These are phyloP conservation scores for Trypanosomatidae sp. DNA, from an alignment of 208 protist species.

Conservation along the genomic window DNA sequence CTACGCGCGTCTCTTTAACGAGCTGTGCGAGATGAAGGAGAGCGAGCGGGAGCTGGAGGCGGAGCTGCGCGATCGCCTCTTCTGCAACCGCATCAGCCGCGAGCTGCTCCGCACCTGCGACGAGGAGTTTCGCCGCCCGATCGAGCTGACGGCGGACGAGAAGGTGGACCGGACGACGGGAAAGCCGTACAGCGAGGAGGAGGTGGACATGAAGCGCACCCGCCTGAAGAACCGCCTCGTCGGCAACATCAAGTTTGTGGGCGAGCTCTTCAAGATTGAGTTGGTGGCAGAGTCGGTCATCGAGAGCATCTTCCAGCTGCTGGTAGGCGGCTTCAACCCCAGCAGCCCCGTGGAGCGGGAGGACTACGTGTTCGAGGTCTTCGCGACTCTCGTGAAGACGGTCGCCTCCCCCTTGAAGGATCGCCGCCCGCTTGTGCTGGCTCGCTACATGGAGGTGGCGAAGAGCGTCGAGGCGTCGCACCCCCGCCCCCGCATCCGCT, in stretches of 20 bases:
- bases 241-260: conserved; percentile 87
- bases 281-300: conserved; percentile 71
- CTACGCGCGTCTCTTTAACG: conserved; percentile 71
- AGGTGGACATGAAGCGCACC: conserved; percentile 64
- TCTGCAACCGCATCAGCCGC: conserved; percentile 65
- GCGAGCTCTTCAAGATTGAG: conserved; percentile 77
- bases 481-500: conserved; percentile 63
- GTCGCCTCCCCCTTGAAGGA: conserved; percentile 42
- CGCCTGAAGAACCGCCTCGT: conserved; percentile 76
- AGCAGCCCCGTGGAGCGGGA: conserved; percentile 43
- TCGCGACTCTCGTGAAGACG: conserved; percentile 62
- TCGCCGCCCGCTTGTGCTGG: conserved; percentile 35
- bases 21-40: conserved; percentile 67
- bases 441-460: conserved; percentile 55
- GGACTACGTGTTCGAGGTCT: conserved; percentile 81
- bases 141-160: conserved; percentile 70
- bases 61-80: conserved; percentile 52
- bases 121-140: conserved; percentile 63
- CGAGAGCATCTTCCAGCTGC: conserved; percentile 57
- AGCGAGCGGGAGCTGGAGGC: conserved; percentile 48
- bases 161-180: conserved; percentile 72
- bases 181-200: conserved; percentile 56
- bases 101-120: conserved; percentile 64
- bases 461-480: conserved; percentile 64
- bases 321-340: conserved; percentile 61